Conservation (phyloP, 2,329 filamentous ascomycete genomes). For the Claviceps monticola region DNA sequence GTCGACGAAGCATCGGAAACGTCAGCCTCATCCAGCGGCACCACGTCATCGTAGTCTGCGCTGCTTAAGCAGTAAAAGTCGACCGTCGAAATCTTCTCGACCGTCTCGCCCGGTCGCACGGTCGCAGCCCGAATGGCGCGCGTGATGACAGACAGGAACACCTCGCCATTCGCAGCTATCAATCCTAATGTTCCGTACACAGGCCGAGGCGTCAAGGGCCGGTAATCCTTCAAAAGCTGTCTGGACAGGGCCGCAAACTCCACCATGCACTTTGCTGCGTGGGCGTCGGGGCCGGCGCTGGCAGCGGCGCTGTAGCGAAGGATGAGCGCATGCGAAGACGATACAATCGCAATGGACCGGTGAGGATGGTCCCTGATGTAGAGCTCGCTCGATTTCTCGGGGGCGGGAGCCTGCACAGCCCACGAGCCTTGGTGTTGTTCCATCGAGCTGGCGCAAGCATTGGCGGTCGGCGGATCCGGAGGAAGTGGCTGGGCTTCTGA, state of each 20-base stretch:
- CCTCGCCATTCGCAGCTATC: slow-evolving; percentile 69
- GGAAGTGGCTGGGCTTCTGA: background rate
- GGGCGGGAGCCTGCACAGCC: slow-evolving; percentile 32
- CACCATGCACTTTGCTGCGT: slow-evolving; percentile 63
- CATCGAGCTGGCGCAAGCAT: slow-evolving; percentile 21
- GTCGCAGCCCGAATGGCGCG: slow-evolving; percentile 65
- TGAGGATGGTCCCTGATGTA: slow-evolving; percentile 77
- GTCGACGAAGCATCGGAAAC: slow-evolving; percentile 30
- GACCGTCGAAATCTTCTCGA: slow-evolving; percentile 74
- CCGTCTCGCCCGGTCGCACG: slow-evolving; percentile 73
- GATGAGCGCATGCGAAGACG: slow-evolving; percentile 65
- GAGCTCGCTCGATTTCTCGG: slow-evolving; percentile 57
- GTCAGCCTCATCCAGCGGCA: slow-evolving; percentile 40
- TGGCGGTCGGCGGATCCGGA: slow-evolving; percentile 6
- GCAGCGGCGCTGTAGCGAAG: slow-evolving; percentile 63
- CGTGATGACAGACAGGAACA: slow-evolving; percentile 85
- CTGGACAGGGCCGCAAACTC: slow-evolving; percentile 59
- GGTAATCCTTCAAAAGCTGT: slow-evolving; percentile 61
- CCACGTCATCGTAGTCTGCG: slow-evolving; percentile 69
- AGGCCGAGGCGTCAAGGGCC: slow-evolving; percentile 56
- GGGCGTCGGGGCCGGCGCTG: slow-evolving; percentile 28
- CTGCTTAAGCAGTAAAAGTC: slow-evolving; percentile 90
- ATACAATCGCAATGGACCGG: slow-evolving; percentile 76
- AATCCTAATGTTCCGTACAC: slow-evolving; percentile 80
- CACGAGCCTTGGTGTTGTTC: slow-evolving; percentile 32